phyloP scores from a whole-genome alignment of 257 asterid species.

The Gentiana macrophylla region DNA sequence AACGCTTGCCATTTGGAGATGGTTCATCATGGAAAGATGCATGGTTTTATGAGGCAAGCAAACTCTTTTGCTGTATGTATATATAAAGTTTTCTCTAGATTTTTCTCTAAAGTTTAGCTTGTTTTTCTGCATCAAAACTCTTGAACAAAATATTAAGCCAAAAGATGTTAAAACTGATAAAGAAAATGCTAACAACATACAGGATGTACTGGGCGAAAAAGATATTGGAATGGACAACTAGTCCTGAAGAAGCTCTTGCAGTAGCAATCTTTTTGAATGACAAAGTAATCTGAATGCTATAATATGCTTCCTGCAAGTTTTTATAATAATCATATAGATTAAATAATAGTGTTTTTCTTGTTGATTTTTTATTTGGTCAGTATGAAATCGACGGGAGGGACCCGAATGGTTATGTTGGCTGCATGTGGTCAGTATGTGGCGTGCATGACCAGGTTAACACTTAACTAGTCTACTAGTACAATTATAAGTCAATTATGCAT shows the following conservation, averaged over 20 bases:
- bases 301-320: background rate
- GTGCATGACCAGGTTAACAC: constrained; percentile 79
- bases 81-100: too few relatives aligned
- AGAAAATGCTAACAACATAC: constrained; percentile 8
- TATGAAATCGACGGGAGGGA: constrained; percentile 90
- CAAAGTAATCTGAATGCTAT: constrained; percentile 32
- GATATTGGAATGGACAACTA: constrained; percentile 92
- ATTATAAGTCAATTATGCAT: too few relatives aligned
- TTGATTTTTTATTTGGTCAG: constrained; percentile 27
- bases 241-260: constrained; percentile 94
- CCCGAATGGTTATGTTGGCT: constrained; percentile 95
- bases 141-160: too few relatives aligned
- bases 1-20: constrained; percentile 91
- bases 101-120: background rate
- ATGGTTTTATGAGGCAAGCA: constrained; percentile 94
- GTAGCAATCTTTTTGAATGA: constrained; percentile 67
- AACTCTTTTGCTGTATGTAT: background rate
- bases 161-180: too few relatives aligned
- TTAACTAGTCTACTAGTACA: background rate
- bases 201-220: constrained; percentile 99
- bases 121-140: background rate
- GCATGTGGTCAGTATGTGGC: constrained; percentile 99
- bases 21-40: constrained; percentile 94
- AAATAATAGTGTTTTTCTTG: background rate
- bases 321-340: background rate